phyloP scores from a whole-genome alignment of 2,329 filamentous ascomycete species.

The Lasiodiplodia gonubiensis region DNA sequence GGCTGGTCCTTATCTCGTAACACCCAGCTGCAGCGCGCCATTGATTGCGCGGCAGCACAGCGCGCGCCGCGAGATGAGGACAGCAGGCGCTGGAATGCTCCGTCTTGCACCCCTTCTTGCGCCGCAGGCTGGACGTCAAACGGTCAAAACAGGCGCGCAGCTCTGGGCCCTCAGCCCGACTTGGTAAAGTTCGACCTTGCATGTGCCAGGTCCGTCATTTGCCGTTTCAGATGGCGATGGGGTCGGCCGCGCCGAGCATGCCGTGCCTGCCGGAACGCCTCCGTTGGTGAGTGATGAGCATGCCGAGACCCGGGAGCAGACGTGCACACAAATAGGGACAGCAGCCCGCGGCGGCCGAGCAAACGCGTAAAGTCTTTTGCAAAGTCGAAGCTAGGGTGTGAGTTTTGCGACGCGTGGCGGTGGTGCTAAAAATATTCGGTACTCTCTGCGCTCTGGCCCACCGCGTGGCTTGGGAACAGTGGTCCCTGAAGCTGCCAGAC shows the following conservation, averaged over 20 bases:
- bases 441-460: slow-evolving; percentile 5
- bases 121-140: neutral
- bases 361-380: neutral
- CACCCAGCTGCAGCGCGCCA: neutral
- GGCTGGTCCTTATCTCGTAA: slow-evolving; percentile 23
- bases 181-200: slow-evolving; percentile 14
- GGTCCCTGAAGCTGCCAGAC: slow-evolving; percentile 21
- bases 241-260: slow-evolving; percentile 8
- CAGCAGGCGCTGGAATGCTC: neutral
- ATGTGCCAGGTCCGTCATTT: slow-evolving; percentile 11
- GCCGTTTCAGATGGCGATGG: slow-evolving; percentile 23
- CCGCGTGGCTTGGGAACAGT: slow-evolving; percentile 8
- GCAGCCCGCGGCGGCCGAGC: neutral
- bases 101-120: neutral
- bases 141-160: neutral
- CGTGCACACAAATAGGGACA: slow-evolving; percentile 11
- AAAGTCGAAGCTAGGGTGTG: neutral
- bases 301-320: slow-evolving; percentile 11
- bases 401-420: slow-evolving; percentile 17
- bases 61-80: neutral
- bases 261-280: slow-evolving; percentile 13
- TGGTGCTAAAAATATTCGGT: slow-evolving; percentile 23
- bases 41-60: slow-evolving; percentile 9
- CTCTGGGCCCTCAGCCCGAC: neutral
- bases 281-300: neutral